Percentiles rank a stretch among this genome's conserved stretches.
Evolutionary conservation across 2,329 filamentous ascomycete species (phyloP).

Genomic region (Diplodia sapinea): DNA sequence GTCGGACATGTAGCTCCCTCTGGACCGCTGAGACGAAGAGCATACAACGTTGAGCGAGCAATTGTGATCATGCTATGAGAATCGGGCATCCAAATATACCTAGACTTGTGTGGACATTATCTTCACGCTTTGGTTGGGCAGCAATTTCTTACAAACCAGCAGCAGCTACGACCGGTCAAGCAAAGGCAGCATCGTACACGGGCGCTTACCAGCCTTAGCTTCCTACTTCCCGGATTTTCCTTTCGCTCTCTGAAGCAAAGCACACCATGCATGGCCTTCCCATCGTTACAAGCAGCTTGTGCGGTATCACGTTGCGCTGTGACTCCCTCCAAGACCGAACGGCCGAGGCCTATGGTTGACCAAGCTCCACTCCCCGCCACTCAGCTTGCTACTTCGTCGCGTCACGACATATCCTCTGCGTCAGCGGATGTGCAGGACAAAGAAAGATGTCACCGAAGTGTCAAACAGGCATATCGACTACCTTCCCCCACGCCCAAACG

Average conservation of each 20-base stretch:
- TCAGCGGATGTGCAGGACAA: neutral
- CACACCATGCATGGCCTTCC: neutral
- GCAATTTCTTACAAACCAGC: neutral
- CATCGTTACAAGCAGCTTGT: conserved; percentile 6
- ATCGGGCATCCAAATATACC: neutral
- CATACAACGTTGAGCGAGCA: neutral
- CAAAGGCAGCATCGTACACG: neutral
- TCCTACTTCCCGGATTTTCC: too few relatives aligned
- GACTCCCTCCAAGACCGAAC: conserved; percentile 2
- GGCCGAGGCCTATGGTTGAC: neutral
- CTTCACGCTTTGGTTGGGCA: neutral
- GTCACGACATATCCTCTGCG: neutral
- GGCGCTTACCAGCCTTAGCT: neutral
- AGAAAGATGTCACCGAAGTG: neutral
- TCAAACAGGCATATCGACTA: conserved; percentile 3
- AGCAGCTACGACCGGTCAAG: neutral
- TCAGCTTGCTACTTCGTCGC: neutral
- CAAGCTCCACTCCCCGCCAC: neutral
- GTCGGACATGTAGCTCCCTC: neutral
- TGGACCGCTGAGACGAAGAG: neutral
- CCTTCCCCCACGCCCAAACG: neutral
- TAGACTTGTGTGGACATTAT: neutral
- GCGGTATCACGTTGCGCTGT: conserved; percentile 15
- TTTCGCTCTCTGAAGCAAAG: neutral
- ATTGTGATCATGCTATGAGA: neutral